phyloP scores from a whole-genome alignment of 2,329 filamentous ascomycete genomes.

The Fusarium praegraminearum region DNA sequence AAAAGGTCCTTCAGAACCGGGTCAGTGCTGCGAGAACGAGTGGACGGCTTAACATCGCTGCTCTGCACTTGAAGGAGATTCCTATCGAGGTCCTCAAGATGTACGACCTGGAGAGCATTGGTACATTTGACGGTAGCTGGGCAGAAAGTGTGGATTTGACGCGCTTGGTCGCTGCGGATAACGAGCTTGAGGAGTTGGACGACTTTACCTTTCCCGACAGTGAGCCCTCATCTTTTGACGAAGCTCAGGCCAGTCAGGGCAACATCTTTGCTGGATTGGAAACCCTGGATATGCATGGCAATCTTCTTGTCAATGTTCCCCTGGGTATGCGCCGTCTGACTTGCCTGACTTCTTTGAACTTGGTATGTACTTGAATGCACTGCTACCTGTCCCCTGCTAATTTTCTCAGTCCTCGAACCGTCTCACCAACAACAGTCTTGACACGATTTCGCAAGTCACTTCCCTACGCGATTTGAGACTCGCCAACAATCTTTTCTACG shows the following conservation, averaged over 20 bases:
- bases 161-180: constrained; percentile 87
- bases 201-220: constrained; percentile 84
- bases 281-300: constrained; percentile 86
- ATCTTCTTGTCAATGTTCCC: constrained; percentile 78
- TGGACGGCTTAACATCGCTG: constrained; percentile 89
- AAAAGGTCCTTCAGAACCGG: constrained; percentile 78
- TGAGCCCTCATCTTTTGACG: constrained; percentile 65
- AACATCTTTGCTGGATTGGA: constrained; percentile 87
- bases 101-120: constrained; percentile 82
- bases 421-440: constrained; percentile 77
- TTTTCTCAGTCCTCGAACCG: constrained; percentile 78
- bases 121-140: constrained; percentile 77
- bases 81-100: constrained; percentile 87
- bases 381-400: constrained; percentile 34
- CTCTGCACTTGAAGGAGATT: constrained; percentile 81
- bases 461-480: constrained; percentile 84
- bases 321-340: constrained; percentile 79
- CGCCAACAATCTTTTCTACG: constrained; percentile 79
- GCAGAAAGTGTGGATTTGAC: constrained; percentile 91
- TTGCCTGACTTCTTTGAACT: constrained; percentile 82
- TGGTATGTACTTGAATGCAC: constrained; percentile 65
- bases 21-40: constrained; percentile 79
- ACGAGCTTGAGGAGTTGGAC: constrained; percentile 81
- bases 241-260: constrained; percentile 74
- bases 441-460: constrained; percentile 78